Base-by-base conservation (phyloP, 805 yeast species). In the Ogataea paraovalis region DNA sequence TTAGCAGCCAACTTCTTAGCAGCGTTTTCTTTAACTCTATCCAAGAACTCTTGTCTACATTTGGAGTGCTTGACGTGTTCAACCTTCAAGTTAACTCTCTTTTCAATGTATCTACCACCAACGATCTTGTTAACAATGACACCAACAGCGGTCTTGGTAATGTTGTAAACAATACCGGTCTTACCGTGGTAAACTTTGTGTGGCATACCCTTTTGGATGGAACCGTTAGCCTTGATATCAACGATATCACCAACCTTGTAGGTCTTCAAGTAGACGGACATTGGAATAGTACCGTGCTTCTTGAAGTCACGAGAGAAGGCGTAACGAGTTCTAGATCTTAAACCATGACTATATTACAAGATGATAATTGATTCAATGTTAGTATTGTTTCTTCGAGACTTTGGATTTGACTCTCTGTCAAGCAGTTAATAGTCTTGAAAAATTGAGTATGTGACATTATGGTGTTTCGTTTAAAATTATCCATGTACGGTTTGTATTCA, bases 111-210 rank as follows among this genome's bases (percentile, higher is more conserved):
- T 82, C 98, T 88, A 95, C 87, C 78, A 76, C 98, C 97, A 68
- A 94, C 98, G 75, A 91, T 83, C 87, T 94, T 94, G 95, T 94
- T 87, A 74, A 94, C 76, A 70, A 94, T 88, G 67, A 94, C 94
- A 86, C 99, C 99, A 61, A 94, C 98, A 60, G 99, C 80, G 58
- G 96, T 78, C 84, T 88, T 94, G 86, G 99, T 92, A 65, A 94
- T 95, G 85, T 94, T 94, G 96, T 83, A 94, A 62, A 94, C 83
- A 67, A 94, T 88, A 85, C 99, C 99, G 63, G 99, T 94, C 85
- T 91, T 94, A 79, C 99, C 99, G 84, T 94, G 97, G 97, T 94
- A 94, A 87, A 82, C 91, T 83, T 94, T 94, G 90, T 89, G 96
- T 75, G 99, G 99, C 97, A 94, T 89, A 88, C 98, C 97, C 86